phyloP scores from a whole-genome alignment of 2,329 filamentous ascomycete species.

The Venturia nashicola region DNA sequence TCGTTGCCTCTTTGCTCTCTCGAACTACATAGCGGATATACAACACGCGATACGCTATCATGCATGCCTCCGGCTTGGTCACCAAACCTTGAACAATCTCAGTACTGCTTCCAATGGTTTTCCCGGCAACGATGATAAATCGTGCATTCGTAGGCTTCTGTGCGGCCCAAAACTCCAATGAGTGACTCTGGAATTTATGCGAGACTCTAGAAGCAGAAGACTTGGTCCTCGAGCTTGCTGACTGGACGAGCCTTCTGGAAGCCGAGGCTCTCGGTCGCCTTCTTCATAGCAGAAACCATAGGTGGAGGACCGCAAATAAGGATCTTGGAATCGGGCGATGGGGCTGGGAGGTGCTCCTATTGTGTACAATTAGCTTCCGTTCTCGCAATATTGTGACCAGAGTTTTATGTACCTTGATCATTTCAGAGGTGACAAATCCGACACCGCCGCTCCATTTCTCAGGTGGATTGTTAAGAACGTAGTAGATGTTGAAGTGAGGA shows the following conservation, averaged over 20 bases:
- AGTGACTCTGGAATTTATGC: background rate
- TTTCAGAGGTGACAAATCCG: conserved; percentile 88
- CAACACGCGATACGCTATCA: background rate
- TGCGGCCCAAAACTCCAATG: background rate
- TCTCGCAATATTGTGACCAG: background rate
- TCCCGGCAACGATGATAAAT: background rate
- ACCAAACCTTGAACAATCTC: background rate
- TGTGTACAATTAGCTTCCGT: conserved; percentile 14
- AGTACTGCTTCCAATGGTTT: background rate
- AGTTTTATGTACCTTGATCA: conserved; percentile 63
- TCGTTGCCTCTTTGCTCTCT: background rate
- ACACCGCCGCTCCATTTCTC: conserved; percentile 85
- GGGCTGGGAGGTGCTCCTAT: conserved; percentile 67
- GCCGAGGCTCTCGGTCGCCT: conserved; percentile 76
- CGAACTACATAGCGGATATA: background rate
- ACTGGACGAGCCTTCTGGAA: conserved; percentile 88
- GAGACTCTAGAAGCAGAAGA: conserved; percentile 76
- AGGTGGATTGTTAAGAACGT: conserved; percentile 92
- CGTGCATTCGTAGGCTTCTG: background rate
- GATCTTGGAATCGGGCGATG: conserved; percentile 81
- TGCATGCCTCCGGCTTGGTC: background rate
- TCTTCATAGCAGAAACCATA: conserved; percentile 96
- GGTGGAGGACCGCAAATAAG: conserved; percentile 90
- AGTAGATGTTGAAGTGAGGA: conserved; percentile 73
- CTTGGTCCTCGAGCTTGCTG: conserved; percentile 95